phyloP scores from a whole-genome alignment of 2,329 filamentous ascomycete genomes.

The Trichoderma oligosporum region DNA sequence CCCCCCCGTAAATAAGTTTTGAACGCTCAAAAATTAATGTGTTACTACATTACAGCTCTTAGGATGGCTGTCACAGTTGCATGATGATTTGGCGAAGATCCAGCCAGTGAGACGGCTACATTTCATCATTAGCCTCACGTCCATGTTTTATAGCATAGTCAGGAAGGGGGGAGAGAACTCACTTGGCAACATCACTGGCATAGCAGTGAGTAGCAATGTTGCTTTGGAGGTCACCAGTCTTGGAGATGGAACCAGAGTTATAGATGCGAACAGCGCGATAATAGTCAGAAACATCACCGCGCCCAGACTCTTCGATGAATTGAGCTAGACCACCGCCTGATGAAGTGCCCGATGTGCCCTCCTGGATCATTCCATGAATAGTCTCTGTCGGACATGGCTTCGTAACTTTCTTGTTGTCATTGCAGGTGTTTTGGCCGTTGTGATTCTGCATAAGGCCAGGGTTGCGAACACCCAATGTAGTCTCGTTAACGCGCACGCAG shows the following conservation, averaged over 20 bases:
- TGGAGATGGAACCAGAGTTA: constrained; percentile 25
- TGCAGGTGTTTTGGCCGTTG: constrained; percentile 37
- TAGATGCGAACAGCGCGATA: constrained; percentile 26
- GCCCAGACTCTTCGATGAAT: constrained; percentile 15
- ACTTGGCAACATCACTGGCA: constrained; percentile 24
- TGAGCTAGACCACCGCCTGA: constrained; percentile 39
- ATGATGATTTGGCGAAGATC: constrained; percentile 22
- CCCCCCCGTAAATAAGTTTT: too few species aligned
- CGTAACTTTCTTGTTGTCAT: constrained; percentile 23
- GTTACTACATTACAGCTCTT: too few species aligned
- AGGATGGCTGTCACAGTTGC: constrained; percentile 24
- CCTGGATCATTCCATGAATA: constrained; percentile 34
- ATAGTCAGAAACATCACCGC: constrained; percentile 11
- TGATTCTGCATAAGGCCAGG: constrained; percentile 42
- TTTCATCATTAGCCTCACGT: too few species aligned
- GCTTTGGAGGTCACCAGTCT: constrained; percentile 21
- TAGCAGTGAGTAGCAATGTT: constrained; percentile 24
- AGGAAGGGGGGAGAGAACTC: not conserved
- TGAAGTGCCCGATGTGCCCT: constrained; percentile 42
- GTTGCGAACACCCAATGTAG: constrained; percentile 40
- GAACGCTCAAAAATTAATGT: too few species aligned
- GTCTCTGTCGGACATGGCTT: constrained; percentile 29
- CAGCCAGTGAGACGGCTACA: constrained; percentile 25
- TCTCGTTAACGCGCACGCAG: constrained; percentile 42
- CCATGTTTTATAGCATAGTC: not conserved